Percentiles rank a stretch among this genome's conserved stretches.
Evolutionary conservation across 2,329 filamentous ascomycete genomes (phyloP).

Genomic region (Lecanicillium sp.): DNA sequence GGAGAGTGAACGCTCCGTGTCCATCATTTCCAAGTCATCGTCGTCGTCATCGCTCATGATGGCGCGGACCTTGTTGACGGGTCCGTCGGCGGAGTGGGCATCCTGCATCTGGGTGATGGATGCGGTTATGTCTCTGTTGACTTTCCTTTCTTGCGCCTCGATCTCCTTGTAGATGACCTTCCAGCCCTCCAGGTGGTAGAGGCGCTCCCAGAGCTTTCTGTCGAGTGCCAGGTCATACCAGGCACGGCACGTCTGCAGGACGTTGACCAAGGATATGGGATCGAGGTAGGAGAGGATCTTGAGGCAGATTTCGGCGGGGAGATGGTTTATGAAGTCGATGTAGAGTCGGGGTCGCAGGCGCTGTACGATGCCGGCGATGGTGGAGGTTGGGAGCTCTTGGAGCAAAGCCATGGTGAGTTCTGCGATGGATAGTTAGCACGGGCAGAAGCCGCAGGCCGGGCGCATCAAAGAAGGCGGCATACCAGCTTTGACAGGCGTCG

Average conservation of each 20-base stretch:
- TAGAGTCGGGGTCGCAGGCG: slow-evolving; percentile 77
- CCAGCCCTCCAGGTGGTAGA: slow-evolving; percentile 87
- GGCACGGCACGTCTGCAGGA: slow-evolving; percentile 69
- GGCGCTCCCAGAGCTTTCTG: slow-evolving; percentile 74
- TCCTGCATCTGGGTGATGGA: slow-evolving; percentile 37
- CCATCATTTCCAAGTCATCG: slow-evolving; percentile 45
- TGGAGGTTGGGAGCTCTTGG: slow-evolving; percentile 70
- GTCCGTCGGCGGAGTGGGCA: slow-evolving; percentile 43
- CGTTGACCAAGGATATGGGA: slow-evolving; percentile 69
- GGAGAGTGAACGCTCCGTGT: slow-evolving; percentile 27
- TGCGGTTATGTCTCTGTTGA: slow-evolving; percentile 39
- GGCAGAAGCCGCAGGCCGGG: background rate
- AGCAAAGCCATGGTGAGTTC: slow-evolving; percentile 77
- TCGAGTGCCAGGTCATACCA: slow-evolving; percentile 83
- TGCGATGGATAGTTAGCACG: slow-evolving; percentile 28
- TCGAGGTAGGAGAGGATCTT: slow-evolving; percentile 85
- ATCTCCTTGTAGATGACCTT: slow-evolving; percentile 63
- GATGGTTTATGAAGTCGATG: slow-evolving; percentile 80
- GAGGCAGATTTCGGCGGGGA: slow-evolving; percentile 86
- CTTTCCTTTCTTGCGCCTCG: slow-evolving; percentile 55
- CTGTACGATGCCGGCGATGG: slow-evolving; percentile 74
- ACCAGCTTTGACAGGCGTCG: slow-evolving; percentile 45
- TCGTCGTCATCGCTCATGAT: slow-evolving; percentile 46
- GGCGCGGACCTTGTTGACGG: slow-evolving; percentile 49
- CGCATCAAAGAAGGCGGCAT: slow-evolving; percentile 20